These are phyloP conservation scores for Amanita muscaria DNA, from an alignment of 768 basidiomycete genomes.

Conservation along the genomic window DNA sequence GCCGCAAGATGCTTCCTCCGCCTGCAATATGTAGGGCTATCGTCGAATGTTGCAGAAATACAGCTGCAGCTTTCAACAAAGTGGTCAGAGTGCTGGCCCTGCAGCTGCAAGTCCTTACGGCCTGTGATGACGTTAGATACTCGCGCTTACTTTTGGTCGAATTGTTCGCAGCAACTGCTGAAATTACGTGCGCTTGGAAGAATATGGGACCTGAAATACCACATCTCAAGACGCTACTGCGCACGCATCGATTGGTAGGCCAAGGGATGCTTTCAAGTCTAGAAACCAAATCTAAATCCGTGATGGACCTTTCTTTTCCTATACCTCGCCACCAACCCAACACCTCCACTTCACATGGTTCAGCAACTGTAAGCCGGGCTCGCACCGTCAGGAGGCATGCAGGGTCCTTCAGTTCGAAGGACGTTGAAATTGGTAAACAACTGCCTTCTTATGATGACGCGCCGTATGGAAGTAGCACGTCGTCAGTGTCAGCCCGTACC, in stretches of 20 bases:
- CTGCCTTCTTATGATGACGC: constrained; percentile 56
- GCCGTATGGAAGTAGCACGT: constrained; percentile 28
- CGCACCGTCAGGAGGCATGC: constrained; percentile 74
- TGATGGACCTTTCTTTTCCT: constrained; percentile 14
- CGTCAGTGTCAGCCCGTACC: constrained; percentile 24
- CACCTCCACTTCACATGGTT: constrained; percentile 14
- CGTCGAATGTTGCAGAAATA: constrained; percentile 78
- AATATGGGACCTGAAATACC: constrained; percentile 64
- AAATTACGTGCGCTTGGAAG: constrained; percentile 83
- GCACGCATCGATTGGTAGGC: constrained; percentile 19
- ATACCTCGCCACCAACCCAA: constrained; percentile 22
- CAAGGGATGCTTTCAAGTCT: constrained; percentile 8
- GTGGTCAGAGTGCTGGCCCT: constrained; percentile 76
- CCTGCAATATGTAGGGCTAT: constrained; percentile 67
- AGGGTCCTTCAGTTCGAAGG: constrained; percentile 91
- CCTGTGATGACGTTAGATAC: constrained; percentile 77
- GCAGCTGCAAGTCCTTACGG: constrained; percentile 71
- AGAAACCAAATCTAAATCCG: background rate
- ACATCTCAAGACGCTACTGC: constrained; percentile 56
- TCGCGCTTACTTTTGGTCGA: constrained; percentile 79
- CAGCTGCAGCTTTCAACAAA: constrained; percentile 75
- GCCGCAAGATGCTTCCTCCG: constrained; percentile 60
- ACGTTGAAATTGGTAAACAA: constrained; percentile 81
- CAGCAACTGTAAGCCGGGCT: constrained; percentile 24
- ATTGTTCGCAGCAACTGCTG: constrained; percentile 83